These are phyloP conservation scores for Juglanconis sp. DNA, from an alignment of 2,329 filamentous ascomycete species.

Conservation along the genomic window DNA sequence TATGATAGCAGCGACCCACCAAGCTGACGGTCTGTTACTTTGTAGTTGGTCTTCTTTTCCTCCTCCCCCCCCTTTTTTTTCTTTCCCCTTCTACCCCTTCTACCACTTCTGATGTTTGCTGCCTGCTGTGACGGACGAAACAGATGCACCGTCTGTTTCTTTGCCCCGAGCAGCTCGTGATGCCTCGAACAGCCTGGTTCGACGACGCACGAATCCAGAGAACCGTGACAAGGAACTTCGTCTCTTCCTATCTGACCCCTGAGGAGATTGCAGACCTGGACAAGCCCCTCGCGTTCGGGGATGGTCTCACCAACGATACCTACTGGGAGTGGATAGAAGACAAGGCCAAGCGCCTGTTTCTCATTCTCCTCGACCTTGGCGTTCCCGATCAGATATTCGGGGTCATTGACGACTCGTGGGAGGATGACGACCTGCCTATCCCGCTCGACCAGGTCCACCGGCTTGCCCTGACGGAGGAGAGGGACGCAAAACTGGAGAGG, in stretches of 20 bases:
- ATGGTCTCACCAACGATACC: conserved; percentile 66
- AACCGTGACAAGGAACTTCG: conserved; percentile 66
- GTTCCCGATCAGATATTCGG: conserved; percentile 72
- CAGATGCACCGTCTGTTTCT: too few relatives aligned
- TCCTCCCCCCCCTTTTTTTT: too few relatives aligned
- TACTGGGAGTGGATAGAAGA: conserved; percentile 76
- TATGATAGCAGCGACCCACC: too few relatives aligned
- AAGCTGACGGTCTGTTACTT: too few relatives aligned
- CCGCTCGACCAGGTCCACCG: conserved; percentile 62
- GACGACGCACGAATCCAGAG: conserved; percentile 65
- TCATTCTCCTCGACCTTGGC: conserved; percentile 67
- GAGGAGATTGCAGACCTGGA: conserved; percentile 62
- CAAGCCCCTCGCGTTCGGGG: conserved; percentile 63
- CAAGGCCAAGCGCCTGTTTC: conserved; percentile 66
- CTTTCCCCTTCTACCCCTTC: too few relatives aligned
- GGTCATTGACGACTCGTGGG: conserved; percentile 72
- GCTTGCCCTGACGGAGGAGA: conserved; percentile 56
- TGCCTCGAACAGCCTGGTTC: conserved; percentile 53
- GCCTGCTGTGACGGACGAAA: too few relatives aligned
- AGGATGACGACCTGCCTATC: conserved; percentile 71
- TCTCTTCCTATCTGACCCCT: conserved; percentile 61
- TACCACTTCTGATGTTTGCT: too few relatives aligned
- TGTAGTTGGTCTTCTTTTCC: too few relatives aligned
- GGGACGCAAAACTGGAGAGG: conserved; percentile 61
- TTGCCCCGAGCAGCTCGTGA: not conserved